These are phyloP conservation scores for Phaseolus lunatus DNA, from an alignment of 306 rosid genomes.

Conservation along the genomic window DNA sequence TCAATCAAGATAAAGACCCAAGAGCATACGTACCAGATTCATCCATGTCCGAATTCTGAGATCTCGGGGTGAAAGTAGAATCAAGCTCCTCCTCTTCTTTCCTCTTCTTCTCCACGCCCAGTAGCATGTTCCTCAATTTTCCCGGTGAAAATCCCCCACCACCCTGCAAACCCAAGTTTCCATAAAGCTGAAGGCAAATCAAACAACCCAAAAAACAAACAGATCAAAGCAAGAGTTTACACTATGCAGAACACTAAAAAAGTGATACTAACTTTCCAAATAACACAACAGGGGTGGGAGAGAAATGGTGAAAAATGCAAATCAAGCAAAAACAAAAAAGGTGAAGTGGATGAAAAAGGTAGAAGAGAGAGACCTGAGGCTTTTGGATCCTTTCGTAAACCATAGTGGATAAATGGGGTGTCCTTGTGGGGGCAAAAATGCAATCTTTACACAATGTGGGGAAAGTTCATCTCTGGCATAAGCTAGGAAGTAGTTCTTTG, in stretches of 20 bases:
- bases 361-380: constrained; percentile 70
- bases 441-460: constrained; percentile 46
- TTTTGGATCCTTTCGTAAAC: constrained; percentile 96
- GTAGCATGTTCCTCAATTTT: constrained; percentile 78
- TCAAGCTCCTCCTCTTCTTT: constrained; percentile 71
- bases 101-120: constrained; percentile 90
- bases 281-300: background rate
- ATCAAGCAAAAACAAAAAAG: background rate
- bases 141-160: constrained; percentile 95
- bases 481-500: background rate
- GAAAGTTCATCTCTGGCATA: constrained; percentile 11
- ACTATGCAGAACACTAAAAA: constrained; percentile 38
- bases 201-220: constrained; percentile 34
- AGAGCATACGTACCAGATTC: constrained; percentile 73
- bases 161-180: constrained; percentile 58
- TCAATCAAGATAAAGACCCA: background rate
- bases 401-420: constrained; percentile 56
- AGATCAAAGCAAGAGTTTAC: constrained; percentile 46
- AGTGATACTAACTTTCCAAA: constrained; percentile 19
- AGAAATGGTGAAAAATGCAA: constrained; percentile 31
- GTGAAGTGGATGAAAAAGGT: constrained; percentile 15
- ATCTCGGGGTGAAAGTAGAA: constrained; percentile 69
- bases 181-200: constrained; percentile 29
- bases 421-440: constrained; percentile 40
- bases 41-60: constrained; percentile 69